Evolutionary conservation across 352 stramenopile species (phyloP), one percentile per base, ranked within the genome.

Genomic region (Pseudoperonospora humuli): DNA sequence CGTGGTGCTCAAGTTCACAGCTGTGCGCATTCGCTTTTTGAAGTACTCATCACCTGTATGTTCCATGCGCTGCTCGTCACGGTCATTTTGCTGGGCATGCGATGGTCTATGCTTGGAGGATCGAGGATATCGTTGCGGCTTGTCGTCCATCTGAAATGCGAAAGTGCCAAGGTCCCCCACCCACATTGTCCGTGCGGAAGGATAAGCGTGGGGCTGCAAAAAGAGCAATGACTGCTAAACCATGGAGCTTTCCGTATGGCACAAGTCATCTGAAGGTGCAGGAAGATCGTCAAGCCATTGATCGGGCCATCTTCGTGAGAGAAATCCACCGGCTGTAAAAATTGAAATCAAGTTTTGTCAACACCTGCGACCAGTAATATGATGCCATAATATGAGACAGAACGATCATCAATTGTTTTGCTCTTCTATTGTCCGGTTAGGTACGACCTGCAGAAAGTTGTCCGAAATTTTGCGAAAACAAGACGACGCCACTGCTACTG

Each of bases 111-210:
- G 28, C 24, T 49, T 44, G 17, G 35, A 42, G 19, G 31, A 38
- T 17, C 31, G 14, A 7, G 18, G 23, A 37, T 38, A 62, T 13
- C 17, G 23, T 13, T 34, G 44, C 13, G 50, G 31, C 33, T 69
- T 65, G 45, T 61, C 31, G 46, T 66, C 56, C 54, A 61, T 62
- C 50, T 57, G 52, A 58, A 66, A 60, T 50, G 53, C 36, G 50
- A 54, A 63, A 45, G 40, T 54, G 40, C 50, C 42, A 49, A 60
- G 28, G 41, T 66, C 47, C 34, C 54, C 25, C 33, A 57, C 41
- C 56, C 55, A 58, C 60, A 66, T 63, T 31, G 44, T 37, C 31
- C 31, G 41, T 25, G 10, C 13, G 41, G 32, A 3, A 19, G 35
- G 37, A 39, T 35, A 35, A 49, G 45, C 27, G 28, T 31, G 21